Conservation (phyloP, 768 basidiomycete genomes). For the Naematelia aurantialba region DNA sequence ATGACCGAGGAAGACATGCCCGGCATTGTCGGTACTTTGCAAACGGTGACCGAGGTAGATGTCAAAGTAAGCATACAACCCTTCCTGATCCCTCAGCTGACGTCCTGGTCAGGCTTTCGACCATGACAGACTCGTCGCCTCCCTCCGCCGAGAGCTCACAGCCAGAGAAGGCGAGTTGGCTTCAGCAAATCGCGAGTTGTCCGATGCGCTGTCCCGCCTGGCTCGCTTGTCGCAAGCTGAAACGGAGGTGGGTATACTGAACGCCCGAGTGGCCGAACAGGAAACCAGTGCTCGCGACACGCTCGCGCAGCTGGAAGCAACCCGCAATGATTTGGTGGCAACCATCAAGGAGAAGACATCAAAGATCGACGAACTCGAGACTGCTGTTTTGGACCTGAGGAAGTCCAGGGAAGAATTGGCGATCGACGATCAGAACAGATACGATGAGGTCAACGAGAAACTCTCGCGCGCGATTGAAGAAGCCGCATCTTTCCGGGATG, state of each 20-base stretch:
- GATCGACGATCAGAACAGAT: conserved; percentile 30
- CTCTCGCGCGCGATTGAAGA: neutral
- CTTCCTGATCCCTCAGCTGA: neutral
- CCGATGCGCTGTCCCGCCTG: conserved; percentile 10
- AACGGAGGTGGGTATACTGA: neutral
- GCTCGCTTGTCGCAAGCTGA: conserved; percentile 6
- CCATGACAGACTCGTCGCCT: conserved; percentile 27
- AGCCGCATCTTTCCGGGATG: neutral
- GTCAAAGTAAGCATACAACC: conserved; percentile 2
- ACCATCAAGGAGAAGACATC: conserved; percentile 24
- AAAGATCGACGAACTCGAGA: conserved; percentile 36
- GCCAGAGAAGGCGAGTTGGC: conserved; percentile 31
- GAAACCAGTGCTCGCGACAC: conserved; percentile 20
- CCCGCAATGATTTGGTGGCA: conserved; percentile 25
- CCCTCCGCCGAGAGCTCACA: conserved; percentile 25
- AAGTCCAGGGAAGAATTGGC: conserved; percentile 36
- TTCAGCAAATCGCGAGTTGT: conserved; percentile 14
- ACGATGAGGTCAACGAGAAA: conserved; percentile 14
- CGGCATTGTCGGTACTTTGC: conserved; percentile 18
- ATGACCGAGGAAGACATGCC: conserved; percentile 25
- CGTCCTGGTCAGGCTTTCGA: conserved; percentile 26
- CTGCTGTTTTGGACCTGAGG: conserved; percentile 31
- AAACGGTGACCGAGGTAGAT: conserved; percentile 5
- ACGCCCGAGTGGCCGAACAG: conserved; percentile 5
- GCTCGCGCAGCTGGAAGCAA: conserved; percentile 26